Evolutionary conservation across 1,284 basidiomycete species (phyloP).

Genomic region (Sparassis latifolia): DNA sequence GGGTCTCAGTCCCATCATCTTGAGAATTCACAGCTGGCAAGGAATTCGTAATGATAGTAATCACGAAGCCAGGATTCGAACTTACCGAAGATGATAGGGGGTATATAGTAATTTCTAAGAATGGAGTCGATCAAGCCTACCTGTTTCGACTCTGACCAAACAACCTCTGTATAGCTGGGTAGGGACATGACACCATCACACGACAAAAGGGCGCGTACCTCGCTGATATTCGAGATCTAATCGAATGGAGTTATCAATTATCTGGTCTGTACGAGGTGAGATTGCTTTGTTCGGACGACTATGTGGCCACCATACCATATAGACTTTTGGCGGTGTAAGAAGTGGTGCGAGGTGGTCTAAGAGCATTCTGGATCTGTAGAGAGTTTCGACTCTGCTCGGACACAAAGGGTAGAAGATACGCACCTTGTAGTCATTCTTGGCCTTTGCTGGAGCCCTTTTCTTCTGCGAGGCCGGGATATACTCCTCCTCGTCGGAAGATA

Average conservation of each 20-base stretch:
- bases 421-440: constrained; percentile 29
- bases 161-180: constrained; percentile 32
- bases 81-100: constrained; percentile 64
- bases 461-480: constrained; percentile 22
- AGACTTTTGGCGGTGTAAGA: constrained; percentile 38
- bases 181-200: background rate
- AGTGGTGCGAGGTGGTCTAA: constrained; percentile 37
- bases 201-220: constrained; percentile 23
- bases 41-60: background rate
- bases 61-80: background rate
- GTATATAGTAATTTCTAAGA: constrained; percentile 37
- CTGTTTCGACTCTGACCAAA: constrained; percentile 45
- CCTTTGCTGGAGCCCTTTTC: constrained; percentile 17
- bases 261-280: constrained; percentile 32
- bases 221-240: constrained; percentile 49
- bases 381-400: background rate
- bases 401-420: background rate
- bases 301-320: constrained; percentile 31
- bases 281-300: constrained; percentile 6
- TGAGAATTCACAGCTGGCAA: constrained; percentile 35
- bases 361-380: constrained; percentile 18
- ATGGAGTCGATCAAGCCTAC: constrained; percentile 35
- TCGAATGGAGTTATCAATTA: constrained; percentile 37
- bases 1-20: constrained; percentile 56
- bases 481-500: constrained; percentile 32